phyloP scores from a whole-genome alignment of 495 filamentous ascomycete species.

The Aspergillus nidulans region DNA sequence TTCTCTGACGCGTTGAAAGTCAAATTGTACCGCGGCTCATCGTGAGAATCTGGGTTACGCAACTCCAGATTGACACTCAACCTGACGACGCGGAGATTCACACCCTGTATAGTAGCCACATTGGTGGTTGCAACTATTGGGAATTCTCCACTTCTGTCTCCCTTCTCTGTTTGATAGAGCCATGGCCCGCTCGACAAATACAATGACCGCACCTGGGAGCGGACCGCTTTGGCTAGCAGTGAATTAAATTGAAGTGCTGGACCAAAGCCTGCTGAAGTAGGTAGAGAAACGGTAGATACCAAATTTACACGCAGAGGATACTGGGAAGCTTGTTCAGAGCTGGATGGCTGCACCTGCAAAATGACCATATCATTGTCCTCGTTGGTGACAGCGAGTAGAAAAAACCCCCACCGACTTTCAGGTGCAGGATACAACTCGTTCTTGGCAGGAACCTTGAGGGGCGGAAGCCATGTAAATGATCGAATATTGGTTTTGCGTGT shows the following conservation, averaged over 20 bases:
- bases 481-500: slow-evolving; percentile 32
- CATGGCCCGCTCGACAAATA: slow-evolving; percentile 39
- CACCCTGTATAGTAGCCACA: slow-evolving; percentile 28
- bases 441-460: slow-evolving; percentile 23
- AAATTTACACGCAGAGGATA: slow-evolving; percentile 22
- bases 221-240: slow-evolving; percentile 26
- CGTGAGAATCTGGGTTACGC: slow-evolving; percentile 6
- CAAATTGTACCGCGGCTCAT: neutral
- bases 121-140: slow-evolving; percentile 17
- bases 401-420: slow-evolving; percentile 41
- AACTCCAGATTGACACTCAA: slow-evolving; percentile 16
- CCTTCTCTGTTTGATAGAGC: slow-evolving; percentile 11
- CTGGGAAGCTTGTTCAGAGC: neutral
- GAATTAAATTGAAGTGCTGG: slow-evolving; percentile 22
- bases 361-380: slow-evolving; percentile 41
- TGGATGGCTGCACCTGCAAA: slow-evolving; percentile 20
- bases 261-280: slow-evolving; percentile 11
- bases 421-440: slow-evolving; percentile 7
- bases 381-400: slow-evolving; percentile 34
- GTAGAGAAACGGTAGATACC: slow-evolving; percentile 20
- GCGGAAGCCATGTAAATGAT: slow-evolving; percentile 40
- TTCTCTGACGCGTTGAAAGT: slow-evolving; percentile 16
- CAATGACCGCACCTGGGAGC: slow-evolving; percentile 17
- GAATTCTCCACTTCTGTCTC: neutral
- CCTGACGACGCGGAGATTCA: slow-evolving; percentile 29